These are phyloP conservation scores for Besnoitia besnoiti DNA, from an alignment of 169 alveolate species.

Conservation along the genomic window DNA sequence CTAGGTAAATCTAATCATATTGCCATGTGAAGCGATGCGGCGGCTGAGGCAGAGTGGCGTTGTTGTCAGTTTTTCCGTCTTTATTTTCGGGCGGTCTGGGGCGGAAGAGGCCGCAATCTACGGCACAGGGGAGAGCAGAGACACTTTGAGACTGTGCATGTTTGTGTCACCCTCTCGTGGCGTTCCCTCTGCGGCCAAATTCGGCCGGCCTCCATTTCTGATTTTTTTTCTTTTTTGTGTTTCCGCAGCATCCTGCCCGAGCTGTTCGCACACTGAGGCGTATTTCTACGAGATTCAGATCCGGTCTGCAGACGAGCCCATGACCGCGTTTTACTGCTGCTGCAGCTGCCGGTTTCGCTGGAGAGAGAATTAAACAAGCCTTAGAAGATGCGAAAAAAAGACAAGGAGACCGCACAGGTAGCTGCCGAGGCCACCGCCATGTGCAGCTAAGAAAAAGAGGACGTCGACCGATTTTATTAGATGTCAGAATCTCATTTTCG, in stretches of 20 bases:
- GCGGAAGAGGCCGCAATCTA: too few relatives aligned
- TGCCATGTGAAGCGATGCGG: too few relatives aligned
- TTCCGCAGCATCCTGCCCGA: constrained; percentile 81
- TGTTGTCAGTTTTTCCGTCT: too few relatives aligned
- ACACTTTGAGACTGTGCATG: neutral
- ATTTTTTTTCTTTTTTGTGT: neutral
- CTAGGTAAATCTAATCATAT: too few relatives aligned
- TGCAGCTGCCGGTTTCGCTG: constrained; percentile 74
- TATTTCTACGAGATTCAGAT: constrained; percentile 85
- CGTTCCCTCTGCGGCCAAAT: neutral
- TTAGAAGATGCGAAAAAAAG: neutral
- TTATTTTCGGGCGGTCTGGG: too few relatives aligned
- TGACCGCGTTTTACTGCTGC: constrained; percentile 87
- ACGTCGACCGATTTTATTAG: too few relatives aligned
- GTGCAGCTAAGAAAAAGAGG: too few relatives aligned
- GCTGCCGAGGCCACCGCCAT: too few relatives aligned
- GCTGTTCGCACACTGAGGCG: constrained; percentile 82
- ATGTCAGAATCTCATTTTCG: too few relatives aligned
- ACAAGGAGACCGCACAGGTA: neutral
- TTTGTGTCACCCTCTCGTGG: neutral
- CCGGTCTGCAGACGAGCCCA: constrained; percentile 91
- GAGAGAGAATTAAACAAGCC: constrained; percentile 56
- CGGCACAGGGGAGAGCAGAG: too few relatives aligned
- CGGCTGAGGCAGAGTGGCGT: too few relatives aligned
- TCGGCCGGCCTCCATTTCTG: constrained; percentile 12